These are phyloP conservation scores for Aspergillus brasiliensis DNA, from an alignment of 2,329 filamentous ascomycete species.

Conservation along the genomic window DNA sequence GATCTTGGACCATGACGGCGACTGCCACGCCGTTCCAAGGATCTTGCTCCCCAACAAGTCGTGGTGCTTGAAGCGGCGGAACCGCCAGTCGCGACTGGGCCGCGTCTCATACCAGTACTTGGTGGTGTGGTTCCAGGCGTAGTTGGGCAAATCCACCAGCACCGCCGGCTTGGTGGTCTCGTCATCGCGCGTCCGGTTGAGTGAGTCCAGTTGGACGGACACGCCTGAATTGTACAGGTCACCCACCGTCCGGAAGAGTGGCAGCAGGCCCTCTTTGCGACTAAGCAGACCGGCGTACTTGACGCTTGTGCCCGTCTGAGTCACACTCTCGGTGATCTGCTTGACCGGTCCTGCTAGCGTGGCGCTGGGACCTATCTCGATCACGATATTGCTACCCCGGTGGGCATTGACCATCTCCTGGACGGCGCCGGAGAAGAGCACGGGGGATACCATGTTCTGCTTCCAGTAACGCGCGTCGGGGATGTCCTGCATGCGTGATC, in stretches of 20 bases:
- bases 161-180: neutral
- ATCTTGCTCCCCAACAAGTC: conserved; percentile 30
- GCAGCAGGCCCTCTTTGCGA: conserved; percentile 23
- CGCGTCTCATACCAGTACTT: conserved; percentile 31
- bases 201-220: neutral
- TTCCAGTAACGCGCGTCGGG: conserved; percentile 8
- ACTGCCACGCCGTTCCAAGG: conserved; percentile 14
- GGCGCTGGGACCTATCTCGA: conserved; percentile 12
- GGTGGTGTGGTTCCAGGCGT: conserved; percentile 28
- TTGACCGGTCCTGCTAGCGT: conserved; percentile 10
- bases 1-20: conserved; percentile 18
- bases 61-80: conserved; percentile 18
- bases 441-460: conserved; percentile 10
- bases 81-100: conserved; percentile 25
- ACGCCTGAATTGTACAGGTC: conserved; percentile 6
- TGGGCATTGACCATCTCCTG: neutral
- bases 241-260: conserved; percentile 21
- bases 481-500: neutral
- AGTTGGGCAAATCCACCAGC: conserved; percentile 28
- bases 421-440: conserved; percentile 10
- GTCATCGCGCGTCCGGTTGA: neutral
- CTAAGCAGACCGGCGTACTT: conserved; percentile 29
- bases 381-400: conserved; percentile 5
- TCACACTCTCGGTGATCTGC: conserved; percentile 9
- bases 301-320: neutral